phyloP scores from a whole-genome alignment of 768 basidiomycete genomes.

The Leccinum obscurum region DNA sequence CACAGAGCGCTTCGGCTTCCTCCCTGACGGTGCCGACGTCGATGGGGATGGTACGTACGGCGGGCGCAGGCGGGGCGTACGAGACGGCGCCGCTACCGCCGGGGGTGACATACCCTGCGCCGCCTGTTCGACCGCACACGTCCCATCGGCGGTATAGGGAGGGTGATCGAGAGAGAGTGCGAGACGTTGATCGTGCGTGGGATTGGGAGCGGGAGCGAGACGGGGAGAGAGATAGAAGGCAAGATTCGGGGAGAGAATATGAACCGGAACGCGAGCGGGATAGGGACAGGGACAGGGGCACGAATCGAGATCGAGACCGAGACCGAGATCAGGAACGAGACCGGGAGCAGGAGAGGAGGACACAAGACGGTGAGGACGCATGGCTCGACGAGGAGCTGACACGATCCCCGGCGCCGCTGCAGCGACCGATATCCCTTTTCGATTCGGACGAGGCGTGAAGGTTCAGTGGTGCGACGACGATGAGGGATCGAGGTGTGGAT shows the following conservation, averaged over 20 bases:
- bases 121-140: slow-evolving; percentile 26
- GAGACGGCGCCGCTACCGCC: slow-evolving; percentile 28
- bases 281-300: neutral
- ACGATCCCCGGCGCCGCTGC: slow-evolving; percentile 30
- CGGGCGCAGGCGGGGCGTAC: slow-evolving; percentile 10
- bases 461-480: neutral
- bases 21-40: neutral
- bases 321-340: neutral
- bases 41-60: neutral
- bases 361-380: slow-evolving; percentile 1
- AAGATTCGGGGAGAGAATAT: neutral
- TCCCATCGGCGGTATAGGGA: slow-evolving; percentile 21
- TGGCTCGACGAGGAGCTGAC: slow-evolving; percentile 13
- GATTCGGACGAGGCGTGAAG: slow-evolving; percentile 25
- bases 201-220: slow-evolving; percentile 1
- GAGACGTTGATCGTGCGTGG: neutral
- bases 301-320: neutral
- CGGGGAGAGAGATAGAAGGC: neutral
- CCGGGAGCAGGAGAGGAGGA: neutral
- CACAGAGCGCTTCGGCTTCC: slow-evolving; percentile 16
- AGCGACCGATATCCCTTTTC: slow-evolving; percentile 34
- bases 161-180: neutral
- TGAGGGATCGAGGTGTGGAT: neutral
- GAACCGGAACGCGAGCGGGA: neutral
- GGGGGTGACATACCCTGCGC: slow-evolving; percentile 28